These are phyloP conservation scores for Zygoascus sp. DNA, from an alignment of 1,139 yeast species.

Conservation along the genomic window DNA sequence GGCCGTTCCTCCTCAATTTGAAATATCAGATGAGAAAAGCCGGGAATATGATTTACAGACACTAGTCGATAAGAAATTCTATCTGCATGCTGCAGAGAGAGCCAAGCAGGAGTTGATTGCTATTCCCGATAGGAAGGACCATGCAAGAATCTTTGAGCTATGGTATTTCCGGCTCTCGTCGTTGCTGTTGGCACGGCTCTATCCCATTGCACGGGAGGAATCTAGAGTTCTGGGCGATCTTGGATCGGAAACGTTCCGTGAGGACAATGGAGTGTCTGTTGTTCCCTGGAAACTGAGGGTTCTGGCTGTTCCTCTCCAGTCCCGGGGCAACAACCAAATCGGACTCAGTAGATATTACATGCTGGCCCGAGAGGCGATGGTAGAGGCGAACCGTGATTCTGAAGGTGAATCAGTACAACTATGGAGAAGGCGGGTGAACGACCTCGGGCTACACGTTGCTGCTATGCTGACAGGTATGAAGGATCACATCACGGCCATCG, in stretches of 20 bases:
- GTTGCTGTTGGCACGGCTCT: slow-evolving; percentile 23
- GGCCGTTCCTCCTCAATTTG: slow-evolving; percentile 24
- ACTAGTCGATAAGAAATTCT: slow-evolving; percentile 21
- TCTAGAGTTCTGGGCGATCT: slow-evolving; percentile 26
- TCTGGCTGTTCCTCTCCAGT: slow-evolving; percentile 25
- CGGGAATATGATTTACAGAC: slow-evolving; percentile 18
- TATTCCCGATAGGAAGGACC: slow-evolving; percentile 15
- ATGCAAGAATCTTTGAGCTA: slow-evolving; percentile 19
- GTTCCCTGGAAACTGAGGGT: slow-evolving; percentile 33
- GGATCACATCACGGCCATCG: slow-evolving; percentile 33
- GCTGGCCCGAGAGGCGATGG: slow-evolving; percentile 31
- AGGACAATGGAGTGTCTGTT: slow-evolving; percentile 25
- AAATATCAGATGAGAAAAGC: slow-evolving; percentile 17
- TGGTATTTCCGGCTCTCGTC: slow-evolving; percentile 27
- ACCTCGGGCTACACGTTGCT: slow-evolving; percentile 32
- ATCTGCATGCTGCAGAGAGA: slow-evolving; percentile 25
- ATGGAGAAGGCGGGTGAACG: slow-evolving; percentile 30
- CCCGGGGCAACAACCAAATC: slow-evolving; percentile 28
- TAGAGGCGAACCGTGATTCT: slow-evolving; percentile 16
- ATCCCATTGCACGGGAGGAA: slow-evolving; percentile 26
- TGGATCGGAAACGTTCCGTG: slow-evolving; percentile 23
- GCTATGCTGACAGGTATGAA: slow-evolving; percentile 33
- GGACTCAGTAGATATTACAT: slow-evolving; percentile 27
- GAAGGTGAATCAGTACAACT: slow-evolving; percentile 11
- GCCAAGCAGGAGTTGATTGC: slow-evolving; percentile 21